A percentile compares a stretch with the other conserved stretches of the same genome.
Conservation (phyloP, 805 yeast genomes). For the Jamesozyma gamospora region DNA sequence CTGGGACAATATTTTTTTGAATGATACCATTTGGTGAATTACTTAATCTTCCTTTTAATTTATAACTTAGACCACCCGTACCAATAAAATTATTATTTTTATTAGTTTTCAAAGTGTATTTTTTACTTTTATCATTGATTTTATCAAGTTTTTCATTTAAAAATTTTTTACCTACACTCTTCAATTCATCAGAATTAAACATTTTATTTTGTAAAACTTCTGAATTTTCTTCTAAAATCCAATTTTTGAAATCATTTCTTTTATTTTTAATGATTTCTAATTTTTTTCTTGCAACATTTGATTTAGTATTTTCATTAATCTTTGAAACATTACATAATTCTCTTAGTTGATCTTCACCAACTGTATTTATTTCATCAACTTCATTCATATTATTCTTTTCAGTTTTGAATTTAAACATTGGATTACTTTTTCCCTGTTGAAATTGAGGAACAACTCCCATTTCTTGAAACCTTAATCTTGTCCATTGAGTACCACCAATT, state of each 20-base stretch:
- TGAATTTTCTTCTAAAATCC: conserved; percentile 45
- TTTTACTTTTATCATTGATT: conserved; percentile 6
- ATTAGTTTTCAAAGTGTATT: background rate
- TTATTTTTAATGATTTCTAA: conserved; percentile 5
- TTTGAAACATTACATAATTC: conserved; percentile 5
- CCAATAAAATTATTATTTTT: conserved; percentile 38
- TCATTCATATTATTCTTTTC: background rate
- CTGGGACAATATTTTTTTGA: conserved; percentile 48
- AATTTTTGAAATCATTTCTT: conserved; percentile 44
- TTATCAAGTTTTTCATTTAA: conserved; percentile 20
- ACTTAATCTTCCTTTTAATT: conserved; percentile 53
- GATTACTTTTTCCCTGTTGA: conserved; percentile 24
- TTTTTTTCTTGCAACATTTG: background rate
- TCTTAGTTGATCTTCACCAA: conserved; percentile 6
- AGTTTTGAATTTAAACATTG: conserved; percentile 23
- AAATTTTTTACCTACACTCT: conserved; percentile 34
- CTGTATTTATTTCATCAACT: background rate
- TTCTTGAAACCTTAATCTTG: conserved; percentile 58
- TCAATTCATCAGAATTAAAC: conserved; percentile 27
- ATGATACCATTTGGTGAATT: conserved; percentile 65
- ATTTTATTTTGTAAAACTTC: conserved; percentile 26
- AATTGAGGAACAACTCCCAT: conserved; percentile 37
- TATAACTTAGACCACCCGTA: conserved; percentile 68
- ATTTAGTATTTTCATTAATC: conserved; percentile 4
- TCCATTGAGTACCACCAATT: conserved; percentile 45